Conservation (phyloP, 306 rosid species). For the Canavalia gladiata region DNA sequence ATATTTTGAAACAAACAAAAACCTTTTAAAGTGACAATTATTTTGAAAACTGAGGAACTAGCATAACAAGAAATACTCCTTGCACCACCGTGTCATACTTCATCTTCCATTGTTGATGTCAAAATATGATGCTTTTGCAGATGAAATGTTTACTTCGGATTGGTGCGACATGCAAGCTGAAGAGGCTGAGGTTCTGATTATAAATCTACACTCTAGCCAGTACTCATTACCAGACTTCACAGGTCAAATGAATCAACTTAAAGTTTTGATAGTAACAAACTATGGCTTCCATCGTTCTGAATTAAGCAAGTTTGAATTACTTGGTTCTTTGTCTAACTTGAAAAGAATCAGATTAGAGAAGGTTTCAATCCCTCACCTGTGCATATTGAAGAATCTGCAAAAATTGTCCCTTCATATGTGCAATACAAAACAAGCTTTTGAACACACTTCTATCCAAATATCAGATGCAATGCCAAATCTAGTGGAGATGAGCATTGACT, state of each 20-base stretch:
- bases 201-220: slow-evolving; percentile 57
- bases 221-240: slow-evolving; percentile 62
- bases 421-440: slow-evolving; percentile 48
- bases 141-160: slow-evolving; percentile 55
- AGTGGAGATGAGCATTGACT: slow-evolving; percentile 58
- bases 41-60: not conserved
- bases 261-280: slow-evolving; percentile 66
- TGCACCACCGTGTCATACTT: not conserved
- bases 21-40: not conserved
- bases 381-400: slow-evolving; percentile 47
- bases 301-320: slow-evolving; percentile 52
- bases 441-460: slow-evolving; percentile 16
- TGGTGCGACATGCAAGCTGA: slow-evolving; percentile 64
- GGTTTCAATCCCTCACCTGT: slow-evolving; percentile 53
- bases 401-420: slow-evolving; percentile 64
- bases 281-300: slow-evolving; percentile 55
- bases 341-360: slow-evolving; percentile 67
- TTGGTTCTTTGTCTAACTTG: slow-evolving; percentile 51
- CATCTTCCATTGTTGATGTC: not conserved
- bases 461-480: slow-evolving; percentile 57
- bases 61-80: not conserved
- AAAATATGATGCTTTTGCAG: slow-evolving; percentile 56
- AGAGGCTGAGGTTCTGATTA: slow-evolving; percentile 65
- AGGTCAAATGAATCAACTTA: slow-evolving; percentile 59
- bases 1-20: not conserved